A percentile compares a stretch with the other conserved stretches of the same genome.
phyloP scores from a whole-genome alignment of 2,329 filamentous ascomycete genomes.

The Lithohypha guttulata region DNA sequence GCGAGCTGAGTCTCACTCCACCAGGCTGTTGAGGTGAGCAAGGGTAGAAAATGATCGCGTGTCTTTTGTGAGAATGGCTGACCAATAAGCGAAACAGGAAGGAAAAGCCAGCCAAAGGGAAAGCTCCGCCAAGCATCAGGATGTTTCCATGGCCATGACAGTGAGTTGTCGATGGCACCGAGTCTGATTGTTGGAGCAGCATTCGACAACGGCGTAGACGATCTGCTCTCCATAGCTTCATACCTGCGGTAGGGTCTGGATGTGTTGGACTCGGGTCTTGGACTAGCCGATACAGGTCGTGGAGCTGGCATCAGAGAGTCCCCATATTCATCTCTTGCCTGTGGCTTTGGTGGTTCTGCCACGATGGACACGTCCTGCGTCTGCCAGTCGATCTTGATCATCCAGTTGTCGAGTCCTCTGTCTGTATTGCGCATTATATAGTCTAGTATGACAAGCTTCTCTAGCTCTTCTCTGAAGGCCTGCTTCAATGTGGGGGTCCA shows the following conservation, averaged over 20 bases:
- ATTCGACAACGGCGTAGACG: slow-evolving; percentile 39
- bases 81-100: slow-evolving; percentile 91
- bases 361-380: slow-evolving; percentile 73
- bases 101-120: slow-evolving; percentile 95
- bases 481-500: slow-evolving; percentile 88
- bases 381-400: slow-evolving; percentile 91
- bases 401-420: slow-evolving; percentile 95
- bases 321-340: slow-evolving; percentile 30
- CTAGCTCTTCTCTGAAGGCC: slow-evolving; percentile 85
- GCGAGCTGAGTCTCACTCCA: slow-evolving; percentile 90
- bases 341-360: slow-evolving; percentile 64
- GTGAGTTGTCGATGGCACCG: slow-evolving; percentile 92
- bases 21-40: slow-evolving; percentile 90
- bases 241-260: slow-evolving; percentile 59
- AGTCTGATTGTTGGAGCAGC: slow-evolving; percentile 50
- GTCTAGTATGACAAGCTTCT: slow-evolving; percentile 93
- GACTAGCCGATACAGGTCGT: slow-evolving; percentile 50
- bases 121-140: slow-evolving; percentile 88
- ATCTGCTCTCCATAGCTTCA: slow-evolving; percentile 65
- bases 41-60: slow-evolving; percentile 85
- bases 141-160: slow-evolving; percentile 99
- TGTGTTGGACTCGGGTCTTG: slow-evolving; percentile 25
- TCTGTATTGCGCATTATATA: slow-evolving; percentile 99
- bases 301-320: slow-evolving; percentile 44
- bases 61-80: slow-evolving; percentile 93